phyloP scores from a whole-genome alignment of 148 eudicot species.

The Nepenthes gracilis region DNA sequence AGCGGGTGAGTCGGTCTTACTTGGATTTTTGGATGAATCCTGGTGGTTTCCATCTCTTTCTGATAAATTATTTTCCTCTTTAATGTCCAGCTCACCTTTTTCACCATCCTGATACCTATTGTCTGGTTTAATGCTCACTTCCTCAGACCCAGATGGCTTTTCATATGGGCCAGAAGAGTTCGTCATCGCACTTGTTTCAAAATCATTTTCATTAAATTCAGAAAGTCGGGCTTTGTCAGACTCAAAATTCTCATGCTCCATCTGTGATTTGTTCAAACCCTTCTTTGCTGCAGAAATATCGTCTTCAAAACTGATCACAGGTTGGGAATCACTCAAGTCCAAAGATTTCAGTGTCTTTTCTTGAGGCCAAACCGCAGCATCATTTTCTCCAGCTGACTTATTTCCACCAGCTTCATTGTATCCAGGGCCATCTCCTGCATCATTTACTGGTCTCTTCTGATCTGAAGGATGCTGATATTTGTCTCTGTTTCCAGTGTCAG shows the following conservation, averaged over 20 bases:
- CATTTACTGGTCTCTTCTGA: conserved; percentile 16
- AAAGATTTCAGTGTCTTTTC: conserved; percentile 21
- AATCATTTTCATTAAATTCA: conserved; percentile 18
- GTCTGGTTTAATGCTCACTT: conserved; percentile 1
- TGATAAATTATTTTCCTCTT: conserved; percentile 17
- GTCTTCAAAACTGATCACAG: conserved; percentile 10
- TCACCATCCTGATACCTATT: conserved; percentile 15
- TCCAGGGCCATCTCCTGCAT: conserved; percentile 9
- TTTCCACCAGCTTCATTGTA: conserved; percentile 14
- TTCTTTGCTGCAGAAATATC: conserved; percentile 13
- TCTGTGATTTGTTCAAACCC: conserved; percentile 12
- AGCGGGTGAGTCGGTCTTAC: conserved; percentile 15
- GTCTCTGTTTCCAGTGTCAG: conserved; percentile 18
- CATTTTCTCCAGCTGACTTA: conserved; percentile 12
- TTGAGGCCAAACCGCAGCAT: conserved; percentile 14
- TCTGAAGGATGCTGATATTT: conserved; percentile 22
- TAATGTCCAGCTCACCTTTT: conserved; percentile 14
- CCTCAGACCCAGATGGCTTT: conserved; percentile 17
- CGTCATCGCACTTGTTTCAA: conserved; percentile 16
- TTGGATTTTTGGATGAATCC: conserved; percentile 21
- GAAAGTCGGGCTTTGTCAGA: conserved; percentile 17
- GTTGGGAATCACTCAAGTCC: conserved; percentile 17
- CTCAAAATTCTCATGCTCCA: conserved; percentile 15
- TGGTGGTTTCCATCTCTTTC: conserved; percentile 10
- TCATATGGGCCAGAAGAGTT: conserved; percentile 12